phyloP scores from a whole-genome alignment of 768 basidiomycete species.

The Leccinellum luteum region DNA sequence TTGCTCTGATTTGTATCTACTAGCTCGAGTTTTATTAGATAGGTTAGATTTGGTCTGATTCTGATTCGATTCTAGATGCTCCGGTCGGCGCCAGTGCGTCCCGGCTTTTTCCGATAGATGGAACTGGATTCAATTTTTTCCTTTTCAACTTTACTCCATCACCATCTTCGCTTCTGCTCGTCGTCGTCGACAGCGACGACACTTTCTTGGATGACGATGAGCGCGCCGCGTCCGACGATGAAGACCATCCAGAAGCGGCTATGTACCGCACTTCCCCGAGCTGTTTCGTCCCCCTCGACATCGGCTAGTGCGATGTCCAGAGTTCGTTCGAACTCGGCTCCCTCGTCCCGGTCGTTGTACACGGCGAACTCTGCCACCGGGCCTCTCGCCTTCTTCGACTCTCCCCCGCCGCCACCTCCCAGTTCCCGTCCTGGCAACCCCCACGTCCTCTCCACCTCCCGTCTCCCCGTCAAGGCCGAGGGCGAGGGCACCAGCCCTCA shows the following conservation, averaged over 20 bases:
- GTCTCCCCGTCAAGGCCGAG: slow-evolving; percentile 44
- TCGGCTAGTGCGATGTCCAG: slow-evolving; percentile 35
- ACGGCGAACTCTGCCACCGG: slow-evolving; percentile 32
- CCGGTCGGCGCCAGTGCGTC: neutral
- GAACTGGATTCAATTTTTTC: neutral
- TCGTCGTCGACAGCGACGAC: slow-evolving; percentile 16
- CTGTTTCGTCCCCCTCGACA: slow-evolving; percentile 25
- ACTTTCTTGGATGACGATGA: slow-evolving; percentile 24
- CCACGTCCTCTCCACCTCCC: slow-evolving; percentile 39
- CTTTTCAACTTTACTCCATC: neutral
- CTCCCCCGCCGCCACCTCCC: slow-evolving; percentile 37
- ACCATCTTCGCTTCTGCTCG: neutral
- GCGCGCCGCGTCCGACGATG: slow-evolving; percentile 40
- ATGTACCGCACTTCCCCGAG: slow-evolving; percentile 42
- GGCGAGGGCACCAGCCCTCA: too few relatives aligned
- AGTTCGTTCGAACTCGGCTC: slow-evolving; percentile 43
- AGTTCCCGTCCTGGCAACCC: slow-evolving; percentile 40
- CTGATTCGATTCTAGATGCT: too few relatives aligned
- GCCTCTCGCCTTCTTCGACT: slow-evolving; percentile 42
- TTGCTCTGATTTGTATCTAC: slow-evolving; percentile 21
- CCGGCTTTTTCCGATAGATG: slow-evolving; percentile 23
- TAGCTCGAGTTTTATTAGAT: neutral
- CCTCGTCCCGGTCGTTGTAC: slow-evolving; percentile 43
- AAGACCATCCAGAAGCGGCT: slow-evolving; percentile 53
- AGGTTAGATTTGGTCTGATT: neutral